A percentile compares a stretch with the other conserved stretches of the same genome.
Conservation (phyloP, 1,284 basidiomycete genomes). For the Boletus subluridellus region DNA sequence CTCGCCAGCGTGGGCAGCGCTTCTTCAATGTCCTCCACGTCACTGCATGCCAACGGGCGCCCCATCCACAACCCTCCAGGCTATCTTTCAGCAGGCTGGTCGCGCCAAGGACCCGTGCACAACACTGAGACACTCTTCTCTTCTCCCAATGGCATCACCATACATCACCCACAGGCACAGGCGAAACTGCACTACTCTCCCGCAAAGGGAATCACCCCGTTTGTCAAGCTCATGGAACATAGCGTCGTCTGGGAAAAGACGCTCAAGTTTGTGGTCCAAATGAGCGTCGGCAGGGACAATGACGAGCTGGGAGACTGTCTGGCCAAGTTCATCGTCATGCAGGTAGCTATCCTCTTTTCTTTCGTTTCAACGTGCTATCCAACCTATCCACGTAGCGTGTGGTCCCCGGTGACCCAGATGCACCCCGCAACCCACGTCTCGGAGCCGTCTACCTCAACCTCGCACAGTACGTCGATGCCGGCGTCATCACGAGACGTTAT, state of each 20-base stretch:
- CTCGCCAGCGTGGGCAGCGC: constrained; percentile 20
- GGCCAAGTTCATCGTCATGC: constrained; percentile 65
- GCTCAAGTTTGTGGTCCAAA: constrained; percentile 56
- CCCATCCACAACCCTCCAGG: constrained; percentile 10
- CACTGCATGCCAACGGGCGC: constrained; percentile 2
- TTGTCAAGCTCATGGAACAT: constrained; percentile 56
- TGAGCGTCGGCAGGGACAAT: constrained; percentile 52
- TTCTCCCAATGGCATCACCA: neutral
- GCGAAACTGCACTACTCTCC: constrained; percentile 32
- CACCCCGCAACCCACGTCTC: constrained; percentile 55
- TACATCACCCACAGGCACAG: constrained; percentile 9
- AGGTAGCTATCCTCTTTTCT: constrained; percentile 36
- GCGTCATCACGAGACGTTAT: constrained; percentile 64
- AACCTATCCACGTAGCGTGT: constrained; percentile 37
- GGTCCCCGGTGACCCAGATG: constrained; percentile 49
- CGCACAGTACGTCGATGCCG: constrained; percentile 68
- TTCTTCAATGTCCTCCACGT: constrained; percentile 18
- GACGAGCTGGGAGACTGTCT: constrained; percentile 51
- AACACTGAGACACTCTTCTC: neutral
- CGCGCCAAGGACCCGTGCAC: constrained; percentile 12
- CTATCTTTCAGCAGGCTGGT: constrained; percentile 30
- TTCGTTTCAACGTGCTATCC: neutral
- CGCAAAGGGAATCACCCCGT: constrained; percentile 56
- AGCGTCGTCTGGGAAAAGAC: constrained; percentile 56
- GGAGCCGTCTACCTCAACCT: constrained; percentile 69